phyloP scores from a whole-genome alignment of 2,329 filamentous ascomycete genomes.

The Hypoxylon sp. region DNA sequence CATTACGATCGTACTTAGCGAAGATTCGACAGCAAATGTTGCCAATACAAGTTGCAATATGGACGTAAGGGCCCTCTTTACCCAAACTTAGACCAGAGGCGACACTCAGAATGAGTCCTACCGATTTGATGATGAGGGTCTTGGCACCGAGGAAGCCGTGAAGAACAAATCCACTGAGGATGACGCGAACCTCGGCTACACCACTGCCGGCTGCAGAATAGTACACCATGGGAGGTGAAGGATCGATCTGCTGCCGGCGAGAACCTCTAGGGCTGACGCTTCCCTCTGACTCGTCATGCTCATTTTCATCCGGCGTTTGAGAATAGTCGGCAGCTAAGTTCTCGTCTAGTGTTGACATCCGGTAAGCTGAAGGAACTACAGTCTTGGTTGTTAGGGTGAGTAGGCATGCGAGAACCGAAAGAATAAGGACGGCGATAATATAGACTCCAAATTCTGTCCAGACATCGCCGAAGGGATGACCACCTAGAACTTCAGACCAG shows the following conservation, averaged over 20 bases:
- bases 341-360: conserved; percentile 90
- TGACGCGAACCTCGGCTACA: conserved; percentile 97
- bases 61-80: conserved; percentile 97
- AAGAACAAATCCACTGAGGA: conserved; percentile 96
- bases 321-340: conserved; percentile 81
- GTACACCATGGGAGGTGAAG: conserved; percentile 82
- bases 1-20: conserved; percentile 92
- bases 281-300: conserved; percentile 58
- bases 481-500: conserved; percentile 67
- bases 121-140: conserved; percentile 87
- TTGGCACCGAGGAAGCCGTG: conserved; percentile 94
- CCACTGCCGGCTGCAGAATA: conserved; percentile 97
- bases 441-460: conserved; percentile 86
- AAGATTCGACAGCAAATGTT: conserved; percentile 97
- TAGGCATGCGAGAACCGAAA: conserved; percentile 81
- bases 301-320: conserved; percentile 58
- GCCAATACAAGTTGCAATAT: conserved; percentile 94
- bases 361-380: conserved; percentile 89
- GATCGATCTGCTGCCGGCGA: conserved; percentile 52
- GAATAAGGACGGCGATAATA: conserved; percentile 76
- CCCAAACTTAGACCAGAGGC: conserved; percentile 93
- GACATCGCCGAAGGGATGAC: conserved; percentile 62
- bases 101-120: conserved; percentile 88
- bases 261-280: conserved; percentile 60
- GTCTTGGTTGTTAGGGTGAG: conserved; percentile 94